Conservation (phyloP, 225 moss, liverwort and hornwort species). For the Polytrichum formosum region DNA sequence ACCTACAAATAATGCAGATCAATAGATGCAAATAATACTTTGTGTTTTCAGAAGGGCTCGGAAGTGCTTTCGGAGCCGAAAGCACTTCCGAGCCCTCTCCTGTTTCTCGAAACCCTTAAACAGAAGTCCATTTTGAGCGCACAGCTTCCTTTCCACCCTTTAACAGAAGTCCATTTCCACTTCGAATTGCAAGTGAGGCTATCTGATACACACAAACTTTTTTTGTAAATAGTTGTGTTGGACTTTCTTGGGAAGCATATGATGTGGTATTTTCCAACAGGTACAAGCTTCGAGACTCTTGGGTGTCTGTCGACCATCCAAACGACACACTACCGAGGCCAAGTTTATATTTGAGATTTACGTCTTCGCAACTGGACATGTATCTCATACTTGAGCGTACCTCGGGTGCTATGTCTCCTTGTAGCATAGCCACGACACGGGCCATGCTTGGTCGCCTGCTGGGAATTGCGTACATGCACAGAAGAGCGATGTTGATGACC, state of each 20-base stretch:
- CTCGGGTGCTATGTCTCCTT: constrained; percentile 31
- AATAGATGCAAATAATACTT: too few relatives aligned
- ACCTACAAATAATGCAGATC: not conserved
- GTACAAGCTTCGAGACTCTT: not conserved
- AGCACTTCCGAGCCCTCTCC: too few relatives aligned
- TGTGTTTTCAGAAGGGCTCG: too few relatives aligned
- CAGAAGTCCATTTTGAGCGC: too few relatives aligned
- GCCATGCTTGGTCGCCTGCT: constrained; percentile 46
- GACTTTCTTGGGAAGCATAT: not conserved
- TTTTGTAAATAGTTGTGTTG: not conserved
- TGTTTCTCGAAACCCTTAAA: too few relatives aligned
- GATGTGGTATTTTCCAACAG: not conserved
- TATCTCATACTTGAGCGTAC: not conserved
- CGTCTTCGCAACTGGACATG: not conserved
- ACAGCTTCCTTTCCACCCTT: constrained; percentile 95
- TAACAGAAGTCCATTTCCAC: constrained; percentile 88
- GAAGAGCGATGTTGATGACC: constrained; percentile 39
- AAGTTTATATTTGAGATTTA: too few relatives aligned
- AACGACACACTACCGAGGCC: too few relatives aligned
- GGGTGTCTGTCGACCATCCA: not conserved
- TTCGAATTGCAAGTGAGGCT: constrained; percentile 87
- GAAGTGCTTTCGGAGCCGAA: too few relatives aligned
- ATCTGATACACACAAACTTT: constrained; percentile 55
- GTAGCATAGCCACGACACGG: constrained; percentile 50
- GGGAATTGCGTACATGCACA: constrained; percentile 26